Evolutionary conservation across 768 basidiomycete genomes (phyloP).

Genomic region (Mycena kentingensis): DNA sequence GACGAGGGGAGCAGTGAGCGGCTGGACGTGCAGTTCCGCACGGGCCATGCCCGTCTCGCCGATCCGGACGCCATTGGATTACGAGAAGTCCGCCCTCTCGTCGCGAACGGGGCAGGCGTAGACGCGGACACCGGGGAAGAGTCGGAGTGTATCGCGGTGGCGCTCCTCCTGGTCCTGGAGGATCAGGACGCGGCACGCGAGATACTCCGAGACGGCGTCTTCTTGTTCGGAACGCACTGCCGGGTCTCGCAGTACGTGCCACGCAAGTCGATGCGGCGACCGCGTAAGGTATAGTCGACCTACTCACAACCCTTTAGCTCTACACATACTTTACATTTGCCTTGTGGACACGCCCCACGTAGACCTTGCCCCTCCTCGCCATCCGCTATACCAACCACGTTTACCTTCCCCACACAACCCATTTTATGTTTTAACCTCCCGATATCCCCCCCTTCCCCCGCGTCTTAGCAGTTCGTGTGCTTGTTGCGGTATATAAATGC

Average conservation of each 20-base stretch:
- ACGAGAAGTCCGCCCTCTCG: too few relatives aligned
- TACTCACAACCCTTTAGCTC: too few relatives aligned
- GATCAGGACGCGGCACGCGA: neutral
- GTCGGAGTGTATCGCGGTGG: neutral
- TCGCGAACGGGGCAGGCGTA: neutral
- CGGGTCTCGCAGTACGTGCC: neutral
- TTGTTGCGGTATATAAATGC: neutral
- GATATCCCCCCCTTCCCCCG: neutral
- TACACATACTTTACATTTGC: neutral
- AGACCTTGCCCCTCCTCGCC: neutral
- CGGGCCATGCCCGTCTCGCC: neutral
- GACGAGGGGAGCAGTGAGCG: neutral
- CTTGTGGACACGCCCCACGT: neutral
- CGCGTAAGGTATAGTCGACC: neutral
- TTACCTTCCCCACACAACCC: neutral
- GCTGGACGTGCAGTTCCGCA: neutral
- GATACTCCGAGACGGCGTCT: neutral
- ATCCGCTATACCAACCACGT: neutral
- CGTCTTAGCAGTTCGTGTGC: neutral
- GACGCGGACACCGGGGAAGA: neutral
- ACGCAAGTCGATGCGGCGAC: neutral
- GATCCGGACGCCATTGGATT: too few relatives aligned
- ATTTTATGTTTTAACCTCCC: neutral
- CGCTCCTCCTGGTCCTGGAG: neutral
- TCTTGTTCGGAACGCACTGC: neutral